Base-by-base conservation (phyloP, 2,329 filamentous ascomycete species). In the Penicillium sp. region DNA sequence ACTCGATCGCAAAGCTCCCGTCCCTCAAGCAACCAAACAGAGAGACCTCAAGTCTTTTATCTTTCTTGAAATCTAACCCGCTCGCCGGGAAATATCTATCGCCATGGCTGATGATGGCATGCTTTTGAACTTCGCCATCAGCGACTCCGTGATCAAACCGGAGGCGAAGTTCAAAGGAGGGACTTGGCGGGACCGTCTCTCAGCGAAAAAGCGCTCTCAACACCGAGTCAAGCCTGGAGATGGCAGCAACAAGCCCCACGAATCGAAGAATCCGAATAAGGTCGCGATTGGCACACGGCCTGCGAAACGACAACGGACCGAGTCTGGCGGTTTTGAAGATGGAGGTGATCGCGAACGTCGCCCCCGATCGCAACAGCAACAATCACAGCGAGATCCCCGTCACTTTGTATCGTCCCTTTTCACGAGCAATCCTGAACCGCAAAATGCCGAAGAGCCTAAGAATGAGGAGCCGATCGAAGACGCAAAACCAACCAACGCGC, bases 71-170 rank as follows among this genome's bases (percentile, higher is more conserved):
- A 53, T 45, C 35, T 38, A 49, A 47, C 51, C 58, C 51, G 58
- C 28, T 19, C 37, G 38, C 26, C 55, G 61, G 61, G 64, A 53
- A 53, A 56, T 44, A 45, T 10, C 49, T 30, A 50, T 65, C 60
- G 70, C 55, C 64, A 97, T 98, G 93, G 91, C 91, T 56, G 93
- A 98, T 82, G 91, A 96, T 88, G 93, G 93, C 69, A 91, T 99
- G 87, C 86, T 97, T 60, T 83, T 98, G 75, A 98, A 98, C 72
- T 97, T 98, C 76, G 89, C 92, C 70, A 82, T 97, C 60, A 85
- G 87, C 30, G 88, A 91, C 63, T 85, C 82, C 19, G 85, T 90
- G 13, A 76, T 91, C 58, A 84, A 88, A 63, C 82, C 85, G 6
- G 83, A 84, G 68, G 79, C 83, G 3, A 85, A 81, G 58, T 91